phyloP scores from a whole-genome alignment of 805 yeast species.

The Candida nanaspora region DNA sequence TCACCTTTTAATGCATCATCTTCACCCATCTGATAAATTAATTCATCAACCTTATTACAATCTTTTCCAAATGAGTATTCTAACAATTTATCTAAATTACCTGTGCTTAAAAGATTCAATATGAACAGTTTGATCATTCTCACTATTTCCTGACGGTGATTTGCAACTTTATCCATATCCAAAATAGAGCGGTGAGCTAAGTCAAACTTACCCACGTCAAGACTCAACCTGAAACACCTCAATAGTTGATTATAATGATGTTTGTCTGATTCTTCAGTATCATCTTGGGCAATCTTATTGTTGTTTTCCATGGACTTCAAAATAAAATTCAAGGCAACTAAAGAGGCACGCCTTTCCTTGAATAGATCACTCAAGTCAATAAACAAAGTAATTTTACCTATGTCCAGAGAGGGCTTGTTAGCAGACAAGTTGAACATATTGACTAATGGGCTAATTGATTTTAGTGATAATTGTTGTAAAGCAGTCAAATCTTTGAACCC shows the following conservation, averaged over 20 bases:
- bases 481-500: too few species aligned
- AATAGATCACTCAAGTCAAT: slow-evolving; percentile 31
- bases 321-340: slow-evolving; percentile 29
- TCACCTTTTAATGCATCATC: slow-evolving; percentile 19
- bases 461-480: too few species aligned
- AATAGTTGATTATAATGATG: slow-evolving; percentile 7
- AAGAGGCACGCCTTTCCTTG: slow-evolving; percentile 21
- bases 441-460: slow-evolving; percentile 4
- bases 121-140: slow-evolving; percentile 27
- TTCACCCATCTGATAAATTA: slow-evolving; percentile 28
- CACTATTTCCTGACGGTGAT: slow-evolving; percentile 10
- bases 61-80: slow-evolving; percentile 38
- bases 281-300: slow-evolving; percentile 7
- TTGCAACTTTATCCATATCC: slow-evolving; percentile 14
- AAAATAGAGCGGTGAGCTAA: slow-evolving; percentile 20
- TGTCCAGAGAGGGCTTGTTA: slow-evolving; percentile 6
- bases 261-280: slow-evolving; percentile 14
- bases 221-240: slow-evolving; percentile 21
- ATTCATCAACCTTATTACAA: slow-evolving; percentile 32
- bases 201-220: slow-evolving; percentile 23
- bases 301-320: slow-evolving; percentile 8
- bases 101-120: slow-evolving; percentile 29
- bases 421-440: slow-evolving; percentile 10
- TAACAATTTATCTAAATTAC: slow-evolving; percentile 31
- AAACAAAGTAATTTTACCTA: slow-evolving; percentile 29